These are phyloP conservation scores for Rosa multiflora DNA, from an alignment of 306 rosid species.

Conservation along the genomic window DNA sequence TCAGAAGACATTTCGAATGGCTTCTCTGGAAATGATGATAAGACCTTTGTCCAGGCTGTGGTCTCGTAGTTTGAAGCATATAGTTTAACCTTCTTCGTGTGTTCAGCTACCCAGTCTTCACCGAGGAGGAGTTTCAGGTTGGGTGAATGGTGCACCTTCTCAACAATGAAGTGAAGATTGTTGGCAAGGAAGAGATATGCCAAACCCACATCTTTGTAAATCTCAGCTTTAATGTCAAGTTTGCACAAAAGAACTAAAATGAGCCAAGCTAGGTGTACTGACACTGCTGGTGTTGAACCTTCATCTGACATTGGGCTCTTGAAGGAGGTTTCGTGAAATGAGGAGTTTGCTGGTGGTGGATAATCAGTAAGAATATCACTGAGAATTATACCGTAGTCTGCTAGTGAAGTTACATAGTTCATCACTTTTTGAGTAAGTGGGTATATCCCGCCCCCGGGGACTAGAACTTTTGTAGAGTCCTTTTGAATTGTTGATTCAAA, in stretches of 20 bases:
- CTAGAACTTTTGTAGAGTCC: conserved; percentile 34
- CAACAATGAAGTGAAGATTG: conserved; percentile 48
- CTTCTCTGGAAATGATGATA: conserved; percentile 32
- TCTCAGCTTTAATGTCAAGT: conserved; percentile 45
- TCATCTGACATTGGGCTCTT: conserved; percentile 22
- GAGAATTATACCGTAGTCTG: conserved; percentile 33
- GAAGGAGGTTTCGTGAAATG: conserved; percentile 24
- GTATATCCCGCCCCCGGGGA: conserved; percentile 44
- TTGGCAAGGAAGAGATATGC: conserved; percentile 51
- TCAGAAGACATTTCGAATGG: conserved; percentile 22
- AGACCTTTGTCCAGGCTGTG: conserved; percentile 47
- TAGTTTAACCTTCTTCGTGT: conserved; percentile 33
- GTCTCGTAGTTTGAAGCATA: conserved; percentile 43
- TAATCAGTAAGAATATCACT: conserved; percentile 34
- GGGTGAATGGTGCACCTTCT: conserved; percentile 31
- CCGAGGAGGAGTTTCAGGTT: conserved; percentile 39
- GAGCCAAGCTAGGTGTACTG: conserved; percentile 50
- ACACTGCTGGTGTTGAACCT: conserved; percentile 20
- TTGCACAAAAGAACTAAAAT: conserved; percentile 53
- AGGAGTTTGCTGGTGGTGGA: conserved; percentile 26
- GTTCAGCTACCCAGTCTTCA: conserved; percentile 38
- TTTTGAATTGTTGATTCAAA: conserved; percentile 39
- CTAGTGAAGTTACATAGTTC: conserved; percentile 37
- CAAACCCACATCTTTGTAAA: conserved; percentile 45
- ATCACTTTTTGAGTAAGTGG: conserved; percentile 43